Base-by-base conservation (phyloP, 805 yeast genomes). In the Ogataea minuta region DNA sequence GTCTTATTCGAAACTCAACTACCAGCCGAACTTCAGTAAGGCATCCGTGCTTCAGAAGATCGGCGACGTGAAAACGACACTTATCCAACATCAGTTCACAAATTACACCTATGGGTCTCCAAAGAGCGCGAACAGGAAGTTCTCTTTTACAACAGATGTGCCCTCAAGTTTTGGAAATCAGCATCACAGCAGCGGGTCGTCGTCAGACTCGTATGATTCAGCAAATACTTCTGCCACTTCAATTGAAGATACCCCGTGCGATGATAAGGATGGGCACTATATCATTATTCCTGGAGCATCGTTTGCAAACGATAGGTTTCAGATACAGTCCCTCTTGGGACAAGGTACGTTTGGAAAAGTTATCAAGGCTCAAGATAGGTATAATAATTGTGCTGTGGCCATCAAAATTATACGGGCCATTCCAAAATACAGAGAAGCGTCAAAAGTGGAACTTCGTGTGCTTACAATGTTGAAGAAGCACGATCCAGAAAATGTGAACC, bases 341-440 rank as follows among this genome's bases (percentile, higher is more conserved):
- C 95, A 88, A 54, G 96, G 96, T 10, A 88, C 96, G 1, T 88
- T 87, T 66, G 96, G 96, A 10, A 88, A 85, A 55, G 96, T 89
- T 6, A 82, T 84, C 27, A 79, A 82, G 42, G 93, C 95, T n/a
- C 72, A 71, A 49, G 98, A 93, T 57, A 67, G 71, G 37, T 63
- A 70, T 13, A 70, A 76, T 31, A 67, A 77, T 20, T 69, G 72
- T 37, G 70, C 71, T 43, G 93, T 88, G 31, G 99, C 99, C 2
- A 84, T 93, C 44, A 93, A 93, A 61, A 85, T 93, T 45, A 93
- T 93, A 35, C 72, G 95, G 42, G 87, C 96, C 14, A 84, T 93
- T 16, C 95, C 89, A 16, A 87, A 95, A 66, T 93, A 93, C 62
- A 73, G 98, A 39, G 97, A 90, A 56, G 99, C 99, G 3, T 87